These are phyloP conservation scores for Dipodascus albidus DNA, from an alignment of 805 yeast genomes.

Conservation along the genomic window DNA sequence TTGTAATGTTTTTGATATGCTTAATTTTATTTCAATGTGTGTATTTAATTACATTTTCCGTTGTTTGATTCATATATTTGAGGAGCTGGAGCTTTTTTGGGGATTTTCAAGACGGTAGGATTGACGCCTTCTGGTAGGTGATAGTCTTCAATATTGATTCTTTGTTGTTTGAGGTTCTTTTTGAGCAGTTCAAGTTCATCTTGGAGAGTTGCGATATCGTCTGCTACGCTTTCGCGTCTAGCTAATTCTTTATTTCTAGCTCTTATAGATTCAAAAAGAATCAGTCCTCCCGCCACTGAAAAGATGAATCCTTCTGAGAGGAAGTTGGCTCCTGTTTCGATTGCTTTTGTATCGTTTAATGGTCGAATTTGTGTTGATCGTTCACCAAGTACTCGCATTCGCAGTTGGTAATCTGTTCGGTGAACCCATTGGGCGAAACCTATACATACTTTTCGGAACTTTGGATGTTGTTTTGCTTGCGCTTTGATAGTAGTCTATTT, in stretches of 20 bases:
- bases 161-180: slow-evolving; percentile 27
- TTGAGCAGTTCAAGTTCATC: slow-evolving; percentile 51
- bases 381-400: slow-evolving; percentile 50
- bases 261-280: slow-evolving; percentile 60
- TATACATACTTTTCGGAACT: slow-evolving; percentile 52
- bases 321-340: slow-evolving; percentile 72
- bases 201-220: slow-evolving; percentile 59
- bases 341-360: slow-evolving; percentile 68
- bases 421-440: slow-evolving; percentile 63
- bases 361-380: slow-evolving; percentile 52
- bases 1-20: too few species aligned
- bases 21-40: too few species aligned
- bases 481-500: slow-evolving; percentile 47
- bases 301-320: slow-evolving; percentile 69
- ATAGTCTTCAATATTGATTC: slow-evolving; percentile 35
- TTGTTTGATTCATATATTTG: neutral
- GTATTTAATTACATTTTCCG: too few species aligned
- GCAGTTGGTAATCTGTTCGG: slow-evolving; percentile 47
- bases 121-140: slow-evolving; percentile 35
- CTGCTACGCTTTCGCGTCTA: slow-evolving; percentile 55
- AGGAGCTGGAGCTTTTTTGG: neutral
- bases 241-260: slow-evolving; percentile 51
- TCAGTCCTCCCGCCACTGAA: slow-evolving; percentile 69
- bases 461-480: slow-evolving; percentile 63
- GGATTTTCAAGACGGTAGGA: slow-evolving; percentile 32